Percentiles rank a stretch among this genome's conserved stretches.
Evolutionary conservation across 2,329 filamentous ascomycete genomes (phyloP).

Genomic region (Cercospora sesami): DNA sequence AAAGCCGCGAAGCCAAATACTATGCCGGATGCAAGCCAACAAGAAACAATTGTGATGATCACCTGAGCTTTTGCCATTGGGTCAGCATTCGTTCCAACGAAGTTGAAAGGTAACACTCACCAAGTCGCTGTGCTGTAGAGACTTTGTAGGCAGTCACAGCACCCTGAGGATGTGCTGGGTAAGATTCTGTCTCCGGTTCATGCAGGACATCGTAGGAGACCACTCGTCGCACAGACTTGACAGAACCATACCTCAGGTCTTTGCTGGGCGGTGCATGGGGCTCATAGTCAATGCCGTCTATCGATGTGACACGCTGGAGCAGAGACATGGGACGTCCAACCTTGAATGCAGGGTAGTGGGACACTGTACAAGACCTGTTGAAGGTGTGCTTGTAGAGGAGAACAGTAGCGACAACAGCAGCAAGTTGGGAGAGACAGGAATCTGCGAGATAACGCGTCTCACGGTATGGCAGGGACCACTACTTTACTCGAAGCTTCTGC

Average conservation of each 20-base stretch:
- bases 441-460: not conserved
- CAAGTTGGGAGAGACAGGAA: not conserved
- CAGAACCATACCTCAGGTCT: slow-evolving; percentile 28
- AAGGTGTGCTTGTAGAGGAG: slow-evolving; percentile 2
- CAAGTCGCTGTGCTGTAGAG: slow-evolving; percentile 39
- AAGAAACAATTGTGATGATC: slow-evolving; percentile 66
- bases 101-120: slow-evolving; percentile 25
- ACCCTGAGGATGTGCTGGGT: slow-evolving; percentile 43
- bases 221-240: slow-evolving; percentile 40
- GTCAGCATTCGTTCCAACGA: not conserved
- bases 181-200: slow-evolving; percentile 38
- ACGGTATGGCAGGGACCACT: slow-evolving; percentile 4
- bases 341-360: not conserved
- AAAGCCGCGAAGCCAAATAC: slow-evolving; percentile 83
- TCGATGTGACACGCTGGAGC: slow-evolving; percentile 53
- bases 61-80: slow-evolving; percentile 62
- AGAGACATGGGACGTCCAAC: slow-evolving; percentile 47
- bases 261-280: slow-evolving; percentile 31
- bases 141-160: slow-evolving; percentile 54
- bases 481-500: slow-evolving; percentile 16
- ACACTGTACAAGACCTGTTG: slow-evolving; percentile 9
- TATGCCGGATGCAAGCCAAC: slow-evolving; percentile 73
- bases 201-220: slow-evolving; percentile 54
- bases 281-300: slow-evolving; percentile 51
- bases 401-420: not conserved